These are phyloP conservation scores for Aspergillus mulundensis DNA, from an alignment of 495 filamentous ascomycete genomes.

Conservation along the genomic window DNA sequence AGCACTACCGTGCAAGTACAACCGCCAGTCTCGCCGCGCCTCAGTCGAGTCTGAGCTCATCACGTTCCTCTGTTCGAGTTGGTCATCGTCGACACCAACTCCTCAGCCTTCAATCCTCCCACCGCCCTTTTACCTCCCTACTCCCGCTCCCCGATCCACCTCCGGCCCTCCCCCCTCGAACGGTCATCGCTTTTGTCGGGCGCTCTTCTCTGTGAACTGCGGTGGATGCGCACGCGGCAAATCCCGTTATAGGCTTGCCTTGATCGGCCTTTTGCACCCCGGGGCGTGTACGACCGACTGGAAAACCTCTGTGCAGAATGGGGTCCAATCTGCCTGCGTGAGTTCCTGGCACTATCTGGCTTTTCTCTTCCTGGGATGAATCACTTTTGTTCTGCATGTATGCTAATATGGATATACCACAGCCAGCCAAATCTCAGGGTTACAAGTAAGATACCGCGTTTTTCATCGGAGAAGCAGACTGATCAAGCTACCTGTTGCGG, in stretches of 20 bases:
- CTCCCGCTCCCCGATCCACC: slow-evolving; percentile 12
- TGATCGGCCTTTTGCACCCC: slow-evolving; percentile 38
- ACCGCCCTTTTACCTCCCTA: slow-evolving; percentile 9
- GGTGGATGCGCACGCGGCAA: slow-evolving; percentile 42
- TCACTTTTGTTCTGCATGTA: slow-evolving; percentile 1
- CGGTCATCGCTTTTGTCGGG: slow-evolving; percentile 16
- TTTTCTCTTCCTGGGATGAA: slow-evolving; percentile 11
- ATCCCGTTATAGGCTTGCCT: slow-evolving; percentile 35
- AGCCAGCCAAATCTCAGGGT: slow-evolving; percentile 60
- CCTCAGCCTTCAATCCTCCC: slow-evolving; percentile 19
- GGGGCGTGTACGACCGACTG: slow-evolving; percentile 28
- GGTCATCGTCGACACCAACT: slow-evolving; percentile 16
- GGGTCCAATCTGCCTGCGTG: slow-evolving; percentile 60
- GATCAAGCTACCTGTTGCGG: background rate
- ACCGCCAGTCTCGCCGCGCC: slow-evolving; percentile 15
- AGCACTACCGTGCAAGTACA: slow-evolving; percentile 7
- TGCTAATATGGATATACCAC: slow-evolving; percentile 32
- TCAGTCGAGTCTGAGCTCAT: slow-evolving; percentile 18
- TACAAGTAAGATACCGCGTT: slow-evolving; percentile 49
- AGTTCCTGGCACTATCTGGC: slow-evolving; percentile 24
- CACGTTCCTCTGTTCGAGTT: slow-evolving; percentile 15
- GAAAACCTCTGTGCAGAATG: slow-evolving; percentile 40
- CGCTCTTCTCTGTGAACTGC: slow-evolving; percentile 24
- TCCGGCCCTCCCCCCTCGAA: slow-evolving; percentile 9
- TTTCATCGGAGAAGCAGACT: background rate